phyloP scores from a whole-genome alignment of 1,139 yeast species.

The Diutina ranongensis region DNA sequence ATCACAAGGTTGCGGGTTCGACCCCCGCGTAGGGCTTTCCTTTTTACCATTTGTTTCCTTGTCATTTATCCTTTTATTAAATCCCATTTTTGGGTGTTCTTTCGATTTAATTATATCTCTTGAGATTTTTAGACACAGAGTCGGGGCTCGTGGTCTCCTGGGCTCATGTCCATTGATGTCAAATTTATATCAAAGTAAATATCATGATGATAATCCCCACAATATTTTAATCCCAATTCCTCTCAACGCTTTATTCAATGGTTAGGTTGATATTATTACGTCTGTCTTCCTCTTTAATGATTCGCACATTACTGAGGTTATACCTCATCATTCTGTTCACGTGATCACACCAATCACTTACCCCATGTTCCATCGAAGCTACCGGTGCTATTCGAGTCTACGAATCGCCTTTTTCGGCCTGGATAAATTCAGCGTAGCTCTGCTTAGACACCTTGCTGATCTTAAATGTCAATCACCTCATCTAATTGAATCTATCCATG shows the following conservation, averaged over 20 bases:
- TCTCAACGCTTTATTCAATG: no score
- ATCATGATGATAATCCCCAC: no score
- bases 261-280: no score
- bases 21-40: conserved; percentile 16
- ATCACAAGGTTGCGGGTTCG: conserved; percentile 17
- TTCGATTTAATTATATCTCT: no score
- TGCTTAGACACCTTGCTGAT: conserved; percentile 36
- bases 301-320: no score
- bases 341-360: neutral
- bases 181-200: no score
- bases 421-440: conserved; percentile 57
- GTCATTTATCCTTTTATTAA: no score
- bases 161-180: no score
- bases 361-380: neutral
- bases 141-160: no score
- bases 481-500: conserved; percentile 36
- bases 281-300: no score
- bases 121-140: neutral
- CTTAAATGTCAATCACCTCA: conserved; percentile 18
- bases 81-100: no score
- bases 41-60: neutral
- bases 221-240: no score
- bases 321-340: neutral
- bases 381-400: neutral
- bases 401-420: conserved; percentile 69